A percentile compares a stretch with the other conserved stretches of the same genome.
phyloP scores from a whole-genome alignment of 1,139 yeast genomes.

The Candida gigantensis region DNA sequence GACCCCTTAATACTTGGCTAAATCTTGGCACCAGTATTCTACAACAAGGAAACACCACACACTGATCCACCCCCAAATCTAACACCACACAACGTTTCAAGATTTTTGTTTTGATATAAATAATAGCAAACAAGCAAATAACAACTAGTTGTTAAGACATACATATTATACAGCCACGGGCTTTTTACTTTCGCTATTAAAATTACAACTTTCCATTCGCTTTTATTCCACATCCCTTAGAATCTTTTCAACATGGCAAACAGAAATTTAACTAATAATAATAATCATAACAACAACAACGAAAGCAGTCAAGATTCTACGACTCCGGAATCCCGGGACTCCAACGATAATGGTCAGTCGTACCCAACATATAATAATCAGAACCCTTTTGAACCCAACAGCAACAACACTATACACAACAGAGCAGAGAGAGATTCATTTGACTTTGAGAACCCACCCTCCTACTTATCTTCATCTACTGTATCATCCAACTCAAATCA shows the following conservation, averaged over 20 bases:
- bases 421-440: neutral
- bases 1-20: too few relatives aligned
- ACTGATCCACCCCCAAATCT: too few relatives aligned
- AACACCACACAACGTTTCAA: too few relatives aligned
- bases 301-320: neutral
- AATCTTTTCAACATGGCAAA: neutral
- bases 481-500: slow-evolving; percentile 1
- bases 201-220: neutral
- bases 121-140: too few relatives aligned
- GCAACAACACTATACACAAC: too few relatives aligned
- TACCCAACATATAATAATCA: slow-evolving; percentile 2
- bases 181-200: too few relatives aligned
- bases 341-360: slow-evolving; percentile 2
- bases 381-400: slow-evolving; percentile 4
- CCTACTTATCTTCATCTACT: slow-evolving; percentile 2
- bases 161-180: too few relatives aligned
- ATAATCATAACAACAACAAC: neutral
- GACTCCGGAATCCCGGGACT: neutral
- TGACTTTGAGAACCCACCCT: neutral
- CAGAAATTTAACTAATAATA: neutral
- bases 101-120: too few relatives aligned
- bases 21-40: too few relatives aligned
- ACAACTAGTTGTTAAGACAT: too few relatives aligned
- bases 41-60: too few relatives aligned
- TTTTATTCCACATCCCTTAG: neutral